A percentile compares a stretch with the other conserved stretches of the same genome.
phyloP scores from a whole-genome alignment of 257 asterid species.

The Gardenia jasminoides region DNA sequence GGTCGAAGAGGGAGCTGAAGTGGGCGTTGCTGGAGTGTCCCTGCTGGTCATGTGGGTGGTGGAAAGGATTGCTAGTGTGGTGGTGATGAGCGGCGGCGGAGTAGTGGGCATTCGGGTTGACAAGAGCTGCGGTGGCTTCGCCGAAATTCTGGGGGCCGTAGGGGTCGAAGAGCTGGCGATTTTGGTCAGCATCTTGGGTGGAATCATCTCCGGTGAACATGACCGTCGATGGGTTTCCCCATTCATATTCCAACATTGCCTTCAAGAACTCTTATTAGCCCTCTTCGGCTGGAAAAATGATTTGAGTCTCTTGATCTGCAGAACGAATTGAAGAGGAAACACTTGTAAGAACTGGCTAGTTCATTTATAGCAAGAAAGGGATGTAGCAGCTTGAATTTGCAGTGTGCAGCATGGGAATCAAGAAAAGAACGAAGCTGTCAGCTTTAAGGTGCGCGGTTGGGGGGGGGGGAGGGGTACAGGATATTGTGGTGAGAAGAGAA shows the following conservation, averaged over 20 bases:
- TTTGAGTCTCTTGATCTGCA: conserved; percentile 17
- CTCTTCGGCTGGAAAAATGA: conserved; percentile 5
- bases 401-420: conserved; percentile 20
- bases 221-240: conserved; percentile 74
- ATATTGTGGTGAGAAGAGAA: conserved; percentile 25
- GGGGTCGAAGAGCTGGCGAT: conserved; percentile 51
- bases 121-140: conserved; percentile 28
- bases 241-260: conserved; percentile 84
- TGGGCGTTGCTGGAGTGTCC: conserved; percentile 16
- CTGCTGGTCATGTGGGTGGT: conserved; percentile 24
- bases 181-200: conserved; percentile 44
- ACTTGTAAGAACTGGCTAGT: not conserved
- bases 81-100: conserved; percentile 26
- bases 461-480: too few relatives aligned
- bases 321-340: not conserved
- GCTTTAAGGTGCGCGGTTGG: conserved; percentile 45
- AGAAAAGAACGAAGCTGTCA: conserved; percentile 58
- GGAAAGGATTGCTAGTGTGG: conserved; percentile 35
- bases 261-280: not conserved
- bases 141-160: conserved; percentile 41
- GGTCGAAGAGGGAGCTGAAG: conserved; percentile 40
- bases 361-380: conserved; percentile 17
- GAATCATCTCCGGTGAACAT: conserved; percentile 66
- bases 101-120: conserved; percentile 51
- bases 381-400: conserved; percentile 10